Evolutionary conservation across 768 basidiomycete species (phyloP).

Genomic region (Rhizopogon vulgaris): DNA sequence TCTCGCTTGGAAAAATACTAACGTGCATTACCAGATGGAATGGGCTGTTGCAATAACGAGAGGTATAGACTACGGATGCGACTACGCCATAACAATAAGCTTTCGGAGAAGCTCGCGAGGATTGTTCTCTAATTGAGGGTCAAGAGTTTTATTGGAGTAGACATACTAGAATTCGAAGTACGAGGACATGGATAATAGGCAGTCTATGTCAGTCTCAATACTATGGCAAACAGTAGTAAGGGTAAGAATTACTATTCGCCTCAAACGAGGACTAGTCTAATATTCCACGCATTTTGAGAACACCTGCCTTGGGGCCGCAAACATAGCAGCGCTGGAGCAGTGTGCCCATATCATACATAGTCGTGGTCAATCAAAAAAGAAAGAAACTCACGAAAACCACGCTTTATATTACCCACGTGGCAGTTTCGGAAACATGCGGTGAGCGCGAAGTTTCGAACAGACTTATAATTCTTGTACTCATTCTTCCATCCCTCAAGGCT

Average conservation of each 20-base stretch:
- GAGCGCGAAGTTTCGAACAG: neutral
- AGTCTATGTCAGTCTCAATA: conserved; percentile 26
- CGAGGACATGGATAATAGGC: conserved; percentile 6
- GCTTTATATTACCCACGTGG: conserved; percentile 19
- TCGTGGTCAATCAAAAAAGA: conserved; percentile 16
- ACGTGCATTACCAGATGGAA: conserved; percentile 26
- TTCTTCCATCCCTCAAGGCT: conserved; percentile 1
- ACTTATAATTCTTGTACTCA: neutral
- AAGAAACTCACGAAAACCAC: conserved; percentile 3
- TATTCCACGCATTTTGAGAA: conserved; percentile 29
- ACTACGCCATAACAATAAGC: conserved; percentile 25
- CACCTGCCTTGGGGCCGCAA: conserved; percentile 10
- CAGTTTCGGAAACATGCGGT: conserved; percentile 1
- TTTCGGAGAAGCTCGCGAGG: conserved; percentile 7
- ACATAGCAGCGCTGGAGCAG: conserved; percentile 10
- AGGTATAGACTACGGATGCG: conserved; percentile 49
- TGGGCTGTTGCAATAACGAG: conserved; percentile 49
- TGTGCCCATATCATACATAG: conserved; percentile 9
- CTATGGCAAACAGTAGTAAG: conserved; percentile 61
- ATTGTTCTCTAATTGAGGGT: conserved; percentile 12
- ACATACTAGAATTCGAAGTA: conserved; percentile 21
- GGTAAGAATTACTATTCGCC: conserved; percentile 42
- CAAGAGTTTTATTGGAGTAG: neutral
- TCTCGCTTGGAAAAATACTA: neutral
- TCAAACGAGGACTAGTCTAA: conserved; percentile 64